These are phyloP conservation scores for Choricystis sp. DNA, from an alignment of 139 green algal genomes.

Conservation along the genomic window DNA sequence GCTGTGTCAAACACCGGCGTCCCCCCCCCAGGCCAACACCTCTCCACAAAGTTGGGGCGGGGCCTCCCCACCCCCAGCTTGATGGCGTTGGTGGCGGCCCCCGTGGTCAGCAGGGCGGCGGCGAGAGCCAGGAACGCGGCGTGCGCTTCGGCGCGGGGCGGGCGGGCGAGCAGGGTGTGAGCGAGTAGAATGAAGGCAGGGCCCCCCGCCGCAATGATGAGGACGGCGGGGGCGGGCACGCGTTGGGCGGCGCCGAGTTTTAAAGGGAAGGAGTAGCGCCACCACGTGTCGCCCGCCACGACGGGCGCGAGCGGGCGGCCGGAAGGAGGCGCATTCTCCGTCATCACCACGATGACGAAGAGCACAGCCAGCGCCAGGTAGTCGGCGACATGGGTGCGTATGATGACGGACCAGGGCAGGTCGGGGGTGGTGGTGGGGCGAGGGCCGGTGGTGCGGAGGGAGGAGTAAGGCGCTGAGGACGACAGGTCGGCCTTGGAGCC, in stretches of 20 bases:
- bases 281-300: neutral
- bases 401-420: neutral
- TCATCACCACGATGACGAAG: neutral
- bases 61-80: conserved; percentile 13
- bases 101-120: neutral
- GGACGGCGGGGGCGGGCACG: conserved; percentile 27
- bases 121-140: neutral
- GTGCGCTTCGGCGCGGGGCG: neutral
- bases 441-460: neutral
- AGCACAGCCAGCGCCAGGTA: neutral
- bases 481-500: neutral
- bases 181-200: neutral
- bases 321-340: neutral
- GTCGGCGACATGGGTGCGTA: neutral
- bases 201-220: conserved; percentile 13
- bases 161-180: neutral
- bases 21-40: conserved; percentile 25
- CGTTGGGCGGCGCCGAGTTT: conserved; percentile 9
- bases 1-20: neutral
- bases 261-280: conserved; percentile 19
- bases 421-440: neutral
- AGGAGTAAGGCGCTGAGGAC: neutral
- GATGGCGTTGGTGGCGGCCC: neutral
- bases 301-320: neutral
- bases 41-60: conserved; percentile 24